These are phyloP conservation scores for Pisolithus orientalis DNA, from an alignment of 768 basidiomycete species.

Conservation along the genomic window DNA sequence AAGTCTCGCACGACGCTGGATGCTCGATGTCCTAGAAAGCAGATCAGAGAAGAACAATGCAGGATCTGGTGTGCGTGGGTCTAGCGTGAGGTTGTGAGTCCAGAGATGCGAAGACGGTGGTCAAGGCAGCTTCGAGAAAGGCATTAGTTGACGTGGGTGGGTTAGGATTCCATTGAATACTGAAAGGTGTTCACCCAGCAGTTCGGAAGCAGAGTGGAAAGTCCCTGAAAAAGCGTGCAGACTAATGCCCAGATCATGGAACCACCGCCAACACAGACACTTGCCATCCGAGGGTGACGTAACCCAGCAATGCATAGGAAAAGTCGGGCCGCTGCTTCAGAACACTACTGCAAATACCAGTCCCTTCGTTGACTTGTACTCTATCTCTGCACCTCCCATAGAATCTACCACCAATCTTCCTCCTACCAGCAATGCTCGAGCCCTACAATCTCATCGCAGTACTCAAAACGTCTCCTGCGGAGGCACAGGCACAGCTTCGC, in stretches of 20 bases:
- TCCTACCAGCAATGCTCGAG: slow-evolving; percentile 41
- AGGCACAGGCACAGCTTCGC: slow-evolving; percentile 44
- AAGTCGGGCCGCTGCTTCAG: slow-evolving; percentile 18
- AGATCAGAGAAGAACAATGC: slow-evolving; percentile 45
- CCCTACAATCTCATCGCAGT: slow-evolving; percentile 61
- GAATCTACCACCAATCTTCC: slow-evolving; percentile 26
- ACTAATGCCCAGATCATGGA: slow-evolving; percentile 15
- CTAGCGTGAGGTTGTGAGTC: slow-evolving; percentile 51
- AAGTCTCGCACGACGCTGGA: slow-evolving; percentile 65
- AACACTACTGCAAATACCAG: slow-evolving; percentile 19
- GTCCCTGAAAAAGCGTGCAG: not conserved
- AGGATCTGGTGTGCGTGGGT: slow-evolving; percentile 47
- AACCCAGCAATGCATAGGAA: slow-evolving; percentile 38
- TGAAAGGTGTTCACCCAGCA: too few species aligned
- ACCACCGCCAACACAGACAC: slow-evolving; percentile 36
- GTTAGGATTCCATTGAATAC: too few species aligned
- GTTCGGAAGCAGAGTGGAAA: too few species aligned
- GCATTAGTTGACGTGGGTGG: slow-evolving; percentile 20
- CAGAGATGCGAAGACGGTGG: slow-evolving; percentile 36
- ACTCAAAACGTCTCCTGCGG: slow-evolving; percentile 45
- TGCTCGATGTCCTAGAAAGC: slow-evolving; percentile 46
- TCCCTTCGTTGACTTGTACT: slow-evolving; percentile 38
- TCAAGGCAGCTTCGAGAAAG: slow-evolving; percentile 44
- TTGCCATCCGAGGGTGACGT: slow-evolving; percentile 16
- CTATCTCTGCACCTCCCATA: slow-evolving; percentile 17